phyloP scores from a whole-genome alignment of 2,329 filamentous ascomycete genomes.

The Harringtonia aguacate region DNA sequence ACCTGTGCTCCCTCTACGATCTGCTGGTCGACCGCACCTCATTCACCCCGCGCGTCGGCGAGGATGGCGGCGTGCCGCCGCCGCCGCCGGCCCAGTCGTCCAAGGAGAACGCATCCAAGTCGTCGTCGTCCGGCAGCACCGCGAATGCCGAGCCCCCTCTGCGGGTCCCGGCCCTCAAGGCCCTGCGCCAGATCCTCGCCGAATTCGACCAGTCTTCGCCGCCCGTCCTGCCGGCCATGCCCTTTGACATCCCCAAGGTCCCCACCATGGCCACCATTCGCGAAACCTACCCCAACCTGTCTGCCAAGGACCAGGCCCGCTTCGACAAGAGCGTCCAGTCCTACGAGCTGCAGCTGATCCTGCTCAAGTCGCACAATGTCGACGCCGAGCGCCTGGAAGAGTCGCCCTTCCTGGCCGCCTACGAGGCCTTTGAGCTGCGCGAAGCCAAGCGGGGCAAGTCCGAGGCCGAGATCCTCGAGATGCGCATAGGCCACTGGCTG shows the following conservation, averaged over 20 bases:
- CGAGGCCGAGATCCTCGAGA: slow-evolving; percentile 57
- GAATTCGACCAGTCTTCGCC: slow-evolving; percentile 87
- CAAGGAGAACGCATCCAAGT: no score
- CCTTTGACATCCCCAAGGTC: slow-evolving; percentile 75
- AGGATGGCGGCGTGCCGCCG: slow-evolving; percentile 35
- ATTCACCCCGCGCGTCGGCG: slow-evolving; percentile 68
- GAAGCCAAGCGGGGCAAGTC: slow-evolving; percentile 50
- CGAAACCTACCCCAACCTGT: slow-evolving; percentile 51
- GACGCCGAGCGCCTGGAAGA: slow-evolving; percentile 46
- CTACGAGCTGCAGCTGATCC: slow-evolving; percentile 63
- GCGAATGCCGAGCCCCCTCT: slow-evolving; percentile 22
- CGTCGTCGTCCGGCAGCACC: slow-evolving; percentile 15
- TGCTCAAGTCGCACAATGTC: slow-evolving; percentile 74
- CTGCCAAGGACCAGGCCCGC: slow-evolving; percentile 65
- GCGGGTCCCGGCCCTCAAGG: slow-evolving; percentile 49
- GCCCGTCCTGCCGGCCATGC: slow-evolving; percentile 81
- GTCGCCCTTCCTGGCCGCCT: slow-evolving; percentile 57
- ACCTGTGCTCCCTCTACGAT: slow-evolving; percentile 82
- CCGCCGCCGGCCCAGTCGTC: neutral
- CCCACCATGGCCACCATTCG: slow-evolving; percentile 59
- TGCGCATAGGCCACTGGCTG: slow-evolving; percentile 68
- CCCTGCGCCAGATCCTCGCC: slow-evolving; percentile 66
- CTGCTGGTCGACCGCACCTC: slow-evolving; percentile 70
- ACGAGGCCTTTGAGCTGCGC: slow-evolving; percentile 60
- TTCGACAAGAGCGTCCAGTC: slow-evolving; percentile 64